Evolutionary conservation across 345 rosid species (phyloP).

Genomic region (Arabidopsis thaliana): DNA sequence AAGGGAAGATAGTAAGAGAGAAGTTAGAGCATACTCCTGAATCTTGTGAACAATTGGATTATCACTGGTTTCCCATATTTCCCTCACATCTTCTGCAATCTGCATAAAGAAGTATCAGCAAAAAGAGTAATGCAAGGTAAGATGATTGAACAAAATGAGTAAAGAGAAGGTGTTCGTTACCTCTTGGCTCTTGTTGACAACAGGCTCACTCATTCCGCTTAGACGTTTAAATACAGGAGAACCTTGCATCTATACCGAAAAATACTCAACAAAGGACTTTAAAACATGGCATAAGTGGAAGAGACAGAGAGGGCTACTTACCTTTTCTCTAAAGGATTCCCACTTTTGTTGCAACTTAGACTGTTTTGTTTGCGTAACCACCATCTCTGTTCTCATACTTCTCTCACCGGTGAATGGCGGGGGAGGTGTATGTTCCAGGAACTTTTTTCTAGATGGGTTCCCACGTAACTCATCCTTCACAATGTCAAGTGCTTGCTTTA

Average conservation of each 20-base stretch:
- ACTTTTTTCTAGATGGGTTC: conserved; percentile 67
- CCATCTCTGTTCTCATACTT: conserved; percentile 82
- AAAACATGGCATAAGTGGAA: conserved; percentile 4
- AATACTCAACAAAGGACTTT: conserved; percentile 22
- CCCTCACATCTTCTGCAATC: conserved; percentile 91
- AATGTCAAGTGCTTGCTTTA: conserved; percentile 82
- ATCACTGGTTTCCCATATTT: conserved; percentile 98
- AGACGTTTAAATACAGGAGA: conserved; percentile 68
- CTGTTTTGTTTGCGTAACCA: conserved; percentile 60
- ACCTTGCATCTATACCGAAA: conserved; percentile 61
- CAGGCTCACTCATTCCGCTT: conserved; percentile 77
- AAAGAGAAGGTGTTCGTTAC: conserved; percentile 44
- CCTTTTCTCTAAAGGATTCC: conserved; percentile 74
- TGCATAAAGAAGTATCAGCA: conserved; percentile 34
- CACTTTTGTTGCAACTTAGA: conserved; percentile 76
- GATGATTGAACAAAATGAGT: conserved; percentile 3
- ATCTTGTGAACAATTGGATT: conserved; percentile 90
- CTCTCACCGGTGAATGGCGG: conserved; percentile 67
- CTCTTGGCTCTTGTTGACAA: conserved; percentile 88
- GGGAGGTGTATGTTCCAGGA: conserved; percentile 73
- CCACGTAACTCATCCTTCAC: conserved; percentile 83
- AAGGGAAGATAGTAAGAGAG: conserved; percentile 5
- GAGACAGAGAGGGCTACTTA: conserved; percentile 31
- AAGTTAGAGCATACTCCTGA: conserved; percentile 69
- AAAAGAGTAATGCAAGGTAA: conserved; percentile 5